Percentiles rank a stretch among this genome's conserved stretches.
Evolutionary conservation across 2,329 filamentous ascomycete genomes (phyloP).

Genomic region (Aureobasidium lini): DNA sequence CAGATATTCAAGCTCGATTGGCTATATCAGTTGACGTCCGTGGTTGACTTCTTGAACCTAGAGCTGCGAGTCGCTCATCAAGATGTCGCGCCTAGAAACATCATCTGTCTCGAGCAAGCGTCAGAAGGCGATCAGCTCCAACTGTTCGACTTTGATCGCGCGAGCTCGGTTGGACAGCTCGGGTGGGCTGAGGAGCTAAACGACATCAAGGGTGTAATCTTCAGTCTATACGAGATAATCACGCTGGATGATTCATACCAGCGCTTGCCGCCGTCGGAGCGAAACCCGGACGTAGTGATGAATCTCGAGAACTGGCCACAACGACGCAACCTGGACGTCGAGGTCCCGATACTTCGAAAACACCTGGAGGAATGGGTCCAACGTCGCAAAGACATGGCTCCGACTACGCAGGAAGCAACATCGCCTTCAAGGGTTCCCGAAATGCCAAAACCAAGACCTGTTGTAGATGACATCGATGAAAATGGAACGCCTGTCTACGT

Average conservation of each 20-base stretch:
- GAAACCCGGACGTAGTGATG: background rate
- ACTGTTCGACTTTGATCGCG: background rate
- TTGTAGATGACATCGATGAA: background rate
- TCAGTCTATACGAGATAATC: conserved; percentile 4
- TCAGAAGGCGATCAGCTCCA: background rate
- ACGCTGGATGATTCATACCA: background rate
- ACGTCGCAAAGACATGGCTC: background rate
- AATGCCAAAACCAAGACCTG: background rate
- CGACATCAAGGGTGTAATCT: conserved; percentile 1
- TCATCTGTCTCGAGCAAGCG: background rate
- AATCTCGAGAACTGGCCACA: background rate
- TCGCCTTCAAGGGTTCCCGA: background rate
- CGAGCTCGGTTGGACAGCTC: background rate
- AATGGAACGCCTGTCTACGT: background rate
- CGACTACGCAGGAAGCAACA: too few species aligned
- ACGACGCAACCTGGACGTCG: background rate
- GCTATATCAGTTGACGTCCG: background rate
- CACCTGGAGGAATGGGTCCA: background rate
- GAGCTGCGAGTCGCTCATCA: background rate
- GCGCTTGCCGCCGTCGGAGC: background rate
- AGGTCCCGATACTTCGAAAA: background rate
- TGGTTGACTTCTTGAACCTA: background rate
- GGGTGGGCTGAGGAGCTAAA: background rate
- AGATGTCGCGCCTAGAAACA: background rate
- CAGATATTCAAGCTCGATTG: background rate